phyloP scores from a whole-genome alignment of 176 grass and related monocot genomes.

The Cenchrus americanus region DNA sequence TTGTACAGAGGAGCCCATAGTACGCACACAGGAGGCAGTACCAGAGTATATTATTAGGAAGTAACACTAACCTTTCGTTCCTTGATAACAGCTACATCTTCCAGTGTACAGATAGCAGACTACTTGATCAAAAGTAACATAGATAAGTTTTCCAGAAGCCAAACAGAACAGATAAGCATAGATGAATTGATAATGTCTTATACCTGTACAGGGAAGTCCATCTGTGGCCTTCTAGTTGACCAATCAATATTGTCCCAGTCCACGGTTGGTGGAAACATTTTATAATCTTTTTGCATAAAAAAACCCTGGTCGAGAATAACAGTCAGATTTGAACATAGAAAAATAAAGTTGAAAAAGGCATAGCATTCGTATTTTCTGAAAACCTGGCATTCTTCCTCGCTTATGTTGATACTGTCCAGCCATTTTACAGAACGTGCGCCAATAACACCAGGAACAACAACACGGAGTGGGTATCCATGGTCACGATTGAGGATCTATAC shows the following conservation, averaged over 20 bases:
- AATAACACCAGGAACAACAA: constrained; percentile 81
- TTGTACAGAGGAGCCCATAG: not conserved
- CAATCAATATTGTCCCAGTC: constrained; percentile 93
- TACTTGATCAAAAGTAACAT: constrained; percentile 46
- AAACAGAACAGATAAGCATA: constrained; percentile 16
- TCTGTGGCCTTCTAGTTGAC: constrained; percentile 81
- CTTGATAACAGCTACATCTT: constrained; percentile 76
- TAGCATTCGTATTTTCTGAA: constrained; percentile 36
- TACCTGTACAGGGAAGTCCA: constrained; percentile 98
- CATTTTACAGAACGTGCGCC: constrained; percentile 91
- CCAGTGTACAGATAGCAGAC: constrained; percentile 89
- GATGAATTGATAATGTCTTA: constrained; percentile 16
- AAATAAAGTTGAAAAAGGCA: constrained; percentile 7
- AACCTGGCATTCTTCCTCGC: constrained; percentile 88
- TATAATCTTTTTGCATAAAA: constrained; percentile 93
- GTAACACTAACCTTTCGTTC: constrained; percentile 60
- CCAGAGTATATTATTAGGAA: constrained; percentile 20
- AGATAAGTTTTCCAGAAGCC: constrained; percentile 24
- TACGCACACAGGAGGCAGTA: not conserved
- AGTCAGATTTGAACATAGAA: constrained; percentile 44
- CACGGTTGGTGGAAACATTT: constrained; percentile 90
- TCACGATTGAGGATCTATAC: constrained; percentile 75
- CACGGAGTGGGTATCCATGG: constrained; percentile 84
- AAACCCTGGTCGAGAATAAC: constrained; percentile 61
- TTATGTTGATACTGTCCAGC: constrained; percentile 81